Base-by-base conservation (phyloP, 164 flowering plant species). In the Berberis thunbergii region DNA sequence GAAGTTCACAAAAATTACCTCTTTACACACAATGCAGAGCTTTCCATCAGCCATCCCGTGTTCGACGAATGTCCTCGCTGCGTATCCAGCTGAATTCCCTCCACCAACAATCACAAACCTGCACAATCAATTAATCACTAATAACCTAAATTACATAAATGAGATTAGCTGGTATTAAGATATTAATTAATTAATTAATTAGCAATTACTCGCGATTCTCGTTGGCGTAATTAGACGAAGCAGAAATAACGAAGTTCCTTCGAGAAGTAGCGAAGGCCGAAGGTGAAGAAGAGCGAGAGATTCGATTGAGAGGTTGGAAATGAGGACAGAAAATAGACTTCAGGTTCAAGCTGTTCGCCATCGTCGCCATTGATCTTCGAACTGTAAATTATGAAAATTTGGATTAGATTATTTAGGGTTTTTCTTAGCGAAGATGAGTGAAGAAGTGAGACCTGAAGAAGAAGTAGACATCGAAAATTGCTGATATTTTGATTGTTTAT, bases 21-120 rank as follows among this genome's bases (percentile, higher is more conserved):
- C 98, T 74, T 93, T 90, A 43, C 92, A 69, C 4, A 93, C 91
- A 63, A 93, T 84, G 59, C 97, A 88, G 49, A 93, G 92, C 75
- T 78, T 78, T 61, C 98, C 96, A 77, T 90, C 81, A 42, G 98
- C 97, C 87, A 86, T 77, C 40, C 90, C 96, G 46, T 93, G 80
- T 54, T 93, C 97, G 26, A 93, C 96, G 61, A 93, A 93, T 62
- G 87, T 82, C 78, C 82, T 63, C 45, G 98, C 96, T 0, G 96
- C 97, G 63, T 90, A 93, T 1, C 98, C 98, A 49, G 98, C 94
- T 0, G 98, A 79, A 82, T 90, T 93, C 60, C 97, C 98, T 10
- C 98, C 98, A 4, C 98, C 98, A 46, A 92, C 94, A 12, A 89
- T 89, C 60, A 92, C 97, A 82, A 63, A 92, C 82, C 98, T 92